Conservation (phyloP, 2,329 filamentous ascomycete genomes). For the Beauveria sp. region DNA sequence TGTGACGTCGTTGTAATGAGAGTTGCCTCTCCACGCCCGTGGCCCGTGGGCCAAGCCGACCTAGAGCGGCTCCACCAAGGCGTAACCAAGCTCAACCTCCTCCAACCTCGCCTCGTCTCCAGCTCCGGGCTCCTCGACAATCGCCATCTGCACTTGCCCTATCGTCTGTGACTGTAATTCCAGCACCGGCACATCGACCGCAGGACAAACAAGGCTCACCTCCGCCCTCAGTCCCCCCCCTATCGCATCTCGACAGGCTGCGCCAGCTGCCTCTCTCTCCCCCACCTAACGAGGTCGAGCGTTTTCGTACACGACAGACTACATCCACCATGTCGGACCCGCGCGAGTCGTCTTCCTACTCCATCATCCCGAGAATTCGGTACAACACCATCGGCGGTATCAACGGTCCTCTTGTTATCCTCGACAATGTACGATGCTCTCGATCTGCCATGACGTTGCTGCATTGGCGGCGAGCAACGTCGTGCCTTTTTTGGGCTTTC, state of each 20-base stretch:
- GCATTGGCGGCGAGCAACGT: neutral
- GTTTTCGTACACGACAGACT: conserved; percentile 12
- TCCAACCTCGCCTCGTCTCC: conserved; percentile 26
- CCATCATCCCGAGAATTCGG: conserved; percentile 57
- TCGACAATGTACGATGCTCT: conserved; percentile 67
- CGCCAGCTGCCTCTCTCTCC: conserved; percentile 11
- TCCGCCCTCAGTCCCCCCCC: neutral
- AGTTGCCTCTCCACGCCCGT: conserved; percentile 5
- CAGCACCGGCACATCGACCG: conserved; percentile 13
- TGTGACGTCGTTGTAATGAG: conserved; percentile 29
- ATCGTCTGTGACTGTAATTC: conserved; percentile 11
- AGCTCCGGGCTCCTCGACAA: conserved; percentile 18
- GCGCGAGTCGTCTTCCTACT: conserved; percentile 52
- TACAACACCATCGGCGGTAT: conserved; percentile 99
- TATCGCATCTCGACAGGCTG: neutral
- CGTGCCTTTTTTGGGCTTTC: neutral
- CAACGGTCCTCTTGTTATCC: conserved; percentile 94
- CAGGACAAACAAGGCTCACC: neutral
- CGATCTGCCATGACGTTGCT: neutral
- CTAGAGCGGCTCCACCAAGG: conserved; percentile 26
- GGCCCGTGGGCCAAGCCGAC: conserved; percentile 19
- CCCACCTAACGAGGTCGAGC: conserved; percentile 7
- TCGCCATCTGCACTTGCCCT: conserved; percentile 17
- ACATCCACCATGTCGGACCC: conserved; percentile 42
- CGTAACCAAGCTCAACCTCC: conserved; percentile 33